phyloP scores from a whole-genome alignment of 2,329 filamentous ascomycete genomes.

The Talaromyces marneffei region DNA sequence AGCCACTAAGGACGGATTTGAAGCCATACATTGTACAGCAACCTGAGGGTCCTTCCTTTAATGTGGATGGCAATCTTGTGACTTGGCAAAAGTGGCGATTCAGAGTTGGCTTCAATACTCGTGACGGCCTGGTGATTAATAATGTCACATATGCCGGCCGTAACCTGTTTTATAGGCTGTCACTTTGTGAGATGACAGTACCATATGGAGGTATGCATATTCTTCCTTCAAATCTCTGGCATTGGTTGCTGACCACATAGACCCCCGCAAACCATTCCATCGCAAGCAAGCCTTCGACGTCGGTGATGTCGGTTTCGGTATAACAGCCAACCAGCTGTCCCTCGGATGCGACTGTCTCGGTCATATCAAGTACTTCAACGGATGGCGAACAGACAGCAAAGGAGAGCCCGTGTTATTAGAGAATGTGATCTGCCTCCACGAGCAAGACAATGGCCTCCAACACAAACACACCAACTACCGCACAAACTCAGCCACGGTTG shows the following conservation, averaged over 20 bases:
- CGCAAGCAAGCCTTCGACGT: conserved; percentile 67
- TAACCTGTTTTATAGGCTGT: conserved; percentile 62
- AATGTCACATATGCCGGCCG: conserved; percentile 59
- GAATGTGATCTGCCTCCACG: conserved; percentile 64
- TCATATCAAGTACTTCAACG: conserved; percentile 58
- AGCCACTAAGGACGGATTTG: conserved; percentile 45
- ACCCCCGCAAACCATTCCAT: conserved; percentile 62
- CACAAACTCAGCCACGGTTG: conserved; percentile 57
- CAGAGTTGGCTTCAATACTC: conserved; percentile 56
- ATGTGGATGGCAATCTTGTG: conserved; percentile 49
- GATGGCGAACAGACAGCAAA: conserved; percentile 55
- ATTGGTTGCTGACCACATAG: conserved; percentile 23
- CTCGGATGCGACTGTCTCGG: conserved; percentile 67
- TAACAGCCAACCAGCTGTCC: conserved; percentile 64
- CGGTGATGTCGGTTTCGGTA: conserved; percentile 60
- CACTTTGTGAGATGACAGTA: conserved; percentile 61
- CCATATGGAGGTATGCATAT: conserved; percentile 30
- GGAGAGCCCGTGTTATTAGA: conserved; percentile 42
- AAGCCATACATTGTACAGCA: conserved; percentile 63
- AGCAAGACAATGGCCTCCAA: conserved; percentile 63
- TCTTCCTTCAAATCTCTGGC: neutral
- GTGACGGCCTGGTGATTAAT: conserved; percentile 63
- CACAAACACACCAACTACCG: conserved; percentile 70
- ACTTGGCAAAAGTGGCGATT: conserved; percentile 64
- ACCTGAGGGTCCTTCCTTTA: conserved; percentile 60